Percentiles rank a stretch among this genome's conserved stretches.
phyloP scores from a whole-genome alignment of 148 eudicot species.

The Persicaria tinctoria region DNA sequence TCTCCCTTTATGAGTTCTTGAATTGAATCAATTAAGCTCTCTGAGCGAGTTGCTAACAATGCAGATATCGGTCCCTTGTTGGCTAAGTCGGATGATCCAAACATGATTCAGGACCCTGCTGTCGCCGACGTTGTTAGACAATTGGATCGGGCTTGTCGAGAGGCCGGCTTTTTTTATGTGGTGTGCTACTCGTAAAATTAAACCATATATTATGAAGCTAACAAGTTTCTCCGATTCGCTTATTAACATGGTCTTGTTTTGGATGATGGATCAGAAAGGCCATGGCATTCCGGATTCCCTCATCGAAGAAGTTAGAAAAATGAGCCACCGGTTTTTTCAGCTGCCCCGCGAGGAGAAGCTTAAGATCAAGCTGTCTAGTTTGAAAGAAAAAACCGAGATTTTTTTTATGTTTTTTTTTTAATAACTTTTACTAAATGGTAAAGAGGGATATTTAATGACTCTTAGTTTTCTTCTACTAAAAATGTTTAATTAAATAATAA shows the following conservation, averaged over 20 bases:
- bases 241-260: not conserved
- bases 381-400: too few relatives aligned
- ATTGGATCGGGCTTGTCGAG: slow-evolving; percentile 66
- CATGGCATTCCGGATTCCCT: slow-evolving; percentile 77
- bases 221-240: too few relatives aligned
- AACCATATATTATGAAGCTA: too few relatives aligned
- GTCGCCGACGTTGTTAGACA: slow-evolving; percentile 57
- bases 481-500: too few relatives aligned
- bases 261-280: slow-evolving; percentile 45
- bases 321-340: slow-evolving; percentile 55
- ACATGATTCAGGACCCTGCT: slow-evolving; percentile 41
- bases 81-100: slow-evolving; percentile 63
- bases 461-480: too few relatives aligned
- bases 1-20: too few relatives aligned
- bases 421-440: too few relatives aligned
- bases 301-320: slow-evolving; percentile 49
- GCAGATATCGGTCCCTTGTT: slow-evolving; percentile 63
- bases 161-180: slow-evolving; percentile 94
- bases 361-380: slow-evolving; percentile 57
- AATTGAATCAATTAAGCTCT: too few relatives aligned
- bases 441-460: too few relatives aligned
- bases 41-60: not conserved
- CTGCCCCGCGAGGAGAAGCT: slow-evolving; percentile 72
- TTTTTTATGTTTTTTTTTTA: too few relatives aligned
- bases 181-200: slow-evolving; percentile 19